Conservation (phyloP, 345 rosid genomes). For the Eucalyptus marginata region DNA sequence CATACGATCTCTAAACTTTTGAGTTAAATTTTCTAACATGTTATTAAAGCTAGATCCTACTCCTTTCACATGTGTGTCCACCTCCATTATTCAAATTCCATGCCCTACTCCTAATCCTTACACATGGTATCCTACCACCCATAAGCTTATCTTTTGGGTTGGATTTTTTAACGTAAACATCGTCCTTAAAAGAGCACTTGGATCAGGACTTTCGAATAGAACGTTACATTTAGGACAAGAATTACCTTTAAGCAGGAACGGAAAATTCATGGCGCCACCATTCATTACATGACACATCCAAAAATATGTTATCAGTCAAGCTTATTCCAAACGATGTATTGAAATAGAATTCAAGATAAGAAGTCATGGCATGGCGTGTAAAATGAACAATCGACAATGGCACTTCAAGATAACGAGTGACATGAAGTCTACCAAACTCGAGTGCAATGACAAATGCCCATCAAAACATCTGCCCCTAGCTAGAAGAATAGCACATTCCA, state of each 20-base stretch:
- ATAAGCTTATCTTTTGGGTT: not conserved
- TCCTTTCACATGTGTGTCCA: not conserved
- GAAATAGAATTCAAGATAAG: not conserved
- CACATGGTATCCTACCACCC: not conserved
- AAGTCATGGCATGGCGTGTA: not conserved
- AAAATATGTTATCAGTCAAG: not conserved
- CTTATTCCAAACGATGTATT: not conserved
- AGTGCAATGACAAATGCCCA: not conserved
- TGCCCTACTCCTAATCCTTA: not conserved
- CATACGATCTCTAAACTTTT: fast-evolving
- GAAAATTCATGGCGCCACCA: not conserved
- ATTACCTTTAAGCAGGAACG: fast-evolving
- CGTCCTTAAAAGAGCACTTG: fast-evolving
- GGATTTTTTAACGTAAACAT: not conserved
- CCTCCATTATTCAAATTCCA: not conserved
- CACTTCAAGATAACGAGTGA: not conserved
- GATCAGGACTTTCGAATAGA: fast-evolving
- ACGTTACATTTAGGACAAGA: fast-evolving
- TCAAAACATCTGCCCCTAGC: not conserved
- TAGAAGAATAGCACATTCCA: not conserved
- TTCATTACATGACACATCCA: not conserved
- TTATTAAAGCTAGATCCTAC: not conserved
- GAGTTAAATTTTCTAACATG: not conserved
- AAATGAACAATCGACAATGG: not conserved
- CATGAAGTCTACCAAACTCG: not conserved